Base-by-base conservation (phyloP, 768 basidiomycete genomes). In the Mycena polygramma region DNA sequence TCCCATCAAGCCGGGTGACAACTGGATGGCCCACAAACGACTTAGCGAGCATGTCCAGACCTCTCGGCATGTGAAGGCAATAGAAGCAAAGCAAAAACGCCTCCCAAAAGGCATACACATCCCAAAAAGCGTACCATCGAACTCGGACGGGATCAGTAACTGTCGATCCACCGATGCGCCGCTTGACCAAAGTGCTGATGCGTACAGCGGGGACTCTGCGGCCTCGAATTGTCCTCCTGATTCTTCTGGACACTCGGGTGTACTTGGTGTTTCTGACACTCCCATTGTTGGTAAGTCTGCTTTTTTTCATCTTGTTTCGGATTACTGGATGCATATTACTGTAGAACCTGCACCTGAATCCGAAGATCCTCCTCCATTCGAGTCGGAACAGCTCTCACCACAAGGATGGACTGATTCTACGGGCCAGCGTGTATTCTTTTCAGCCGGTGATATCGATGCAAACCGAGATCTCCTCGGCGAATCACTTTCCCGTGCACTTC, bases 401-500 rank as follows among this genome's bases (percentile, higher is more conserved):
- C 26, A 24, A 4, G 62, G 52, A 26, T 63, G 62, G 62, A 63
- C 52, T 7, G 62, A 63, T 13, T 41, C 53, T 3, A 30, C 39
- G 10, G 62, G 62, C 7, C 39, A 41, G 4, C 51, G 52, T 15
- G 62, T 63, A 0, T 63, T 4, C 26, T 54, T 63, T n/a, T 45
- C 52, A 0, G 51, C 52, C 8, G 62, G 62, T 26, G 41, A 30
- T 26, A 17, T 15, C 17, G 62, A 54, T 39, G 39, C 37, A 24
- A 51, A 63, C 35, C 24, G 6, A 6, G 46, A 60, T 19, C 39
- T 39, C 9, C 52, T 63, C 3, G 62, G 39, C 2, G 62, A 63
- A 54, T 54, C 62, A 17, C 52, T 63, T 45, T 39, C 62, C 7
- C 52, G 62, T 7, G 52, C 52, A 35, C 52, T 63, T 14, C 62